Evolutionary conservation across 768 basidiomycete species (phyloP).

Genomic region (Termitomyces sp.): DNA sequence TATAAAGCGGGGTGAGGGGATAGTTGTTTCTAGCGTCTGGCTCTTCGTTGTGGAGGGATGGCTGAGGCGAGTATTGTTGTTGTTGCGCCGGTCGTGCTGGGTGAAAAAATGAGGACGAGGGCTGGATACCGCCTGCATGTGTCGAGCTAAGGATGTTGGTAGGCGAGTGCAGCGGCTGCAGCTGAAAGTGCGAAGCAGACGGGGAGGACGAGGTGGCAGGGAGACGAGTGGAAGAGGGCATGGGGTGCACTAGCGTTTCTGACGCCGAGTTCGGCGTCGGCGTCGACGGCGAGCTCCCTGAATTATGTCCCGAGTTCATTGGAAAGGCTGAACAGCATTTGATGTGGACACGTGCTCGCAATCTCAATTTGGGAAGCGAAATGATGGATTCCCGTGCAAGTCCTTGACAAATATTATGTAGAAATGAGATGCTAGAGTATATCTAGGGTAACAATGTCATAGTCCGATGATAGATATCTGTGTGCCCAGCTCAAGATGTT

Average conservation of each 20-base stretch:
- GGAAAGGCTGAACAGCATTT: neutral
- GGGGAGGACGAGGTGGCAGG: conserved; percentile 5
- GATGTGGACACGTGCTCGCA: neutral
- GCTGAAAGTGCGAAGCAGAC: conserved; percentile 6
- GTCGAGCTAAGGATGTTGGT: conserved; percentile 34
- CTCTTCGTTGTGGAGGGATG: conserved; percentile 21
- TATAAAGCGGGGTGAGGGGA: conserved; percentile 7
- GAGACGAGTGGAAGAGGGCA: neutral
- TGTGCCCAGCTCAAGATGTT: neutral
- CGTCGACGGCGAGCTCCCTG: conserved; percentile 4
- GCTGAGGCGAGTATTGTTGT: conserved; percentile 35
- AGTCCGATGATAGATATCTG: neutral
- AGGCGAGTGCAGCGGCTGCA: conserved; percentile 9
- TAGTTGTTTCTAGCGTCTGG: conserved; percentile 7
- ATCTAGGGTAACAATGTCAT: neutral
- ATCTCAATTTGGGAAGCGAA: too few species aligned
- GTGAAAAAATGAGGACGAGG: conserved; percentile 75
- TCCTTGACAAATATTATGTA: neutral
- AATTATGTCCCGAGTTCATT: conserved; percentile 8
- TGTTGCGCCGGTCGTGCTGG: conserved; percentile 57
- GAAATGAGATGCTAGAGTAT: too few species aligned
- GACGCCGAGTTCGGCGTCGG: conserved; percentile 8
- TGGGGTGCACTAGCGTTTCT: neutral
- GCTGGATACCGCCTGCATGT: conserved; percentile 71
- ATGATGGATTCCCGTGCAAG: neutral